Conservation (phyloP, 768 basidiomycete genomes). For the Lactarius akahatsu region DNA sequence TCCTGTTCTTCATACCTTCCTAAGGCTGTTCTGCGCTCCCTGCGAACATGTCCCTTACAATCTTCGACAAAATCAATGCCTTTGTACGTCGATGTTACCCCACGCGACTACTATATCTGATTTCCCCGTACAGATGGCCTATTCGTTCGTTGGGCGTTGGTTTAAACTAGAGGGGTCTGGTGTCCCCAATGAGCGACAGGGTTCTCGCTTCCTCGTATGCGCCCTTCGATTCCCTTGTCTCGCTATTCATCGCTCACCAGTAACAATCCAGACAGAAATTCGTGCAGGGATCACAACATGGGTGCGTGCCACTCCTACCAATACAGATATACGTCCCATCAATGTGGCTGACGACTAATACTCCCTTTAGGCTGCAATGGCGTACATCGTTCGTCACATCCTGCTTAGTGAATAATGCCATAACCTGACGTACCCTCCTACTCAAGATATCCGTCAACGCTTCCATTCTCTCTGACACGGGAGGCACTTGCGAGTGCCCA, state of each 20-base stretch:
- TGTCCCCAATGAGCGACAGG: constrained; percentile 35
- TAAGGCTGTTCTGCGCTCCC: background rate
- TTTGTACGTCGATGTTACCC: constrained; percentile 11
- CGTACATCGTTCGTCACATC: constrained; percentile 59
- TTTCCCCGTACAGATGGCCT: constrained; percentile 32
- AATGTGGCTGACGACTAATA: constrained; percentile 18
- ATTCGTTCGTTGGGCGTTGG: constrained; percentile 37
- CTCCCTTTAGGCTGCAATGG: constrained; percentile 64
- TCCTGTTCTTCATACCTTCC: background rate
- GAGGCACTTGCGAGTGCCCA: constrained; percentile 79
- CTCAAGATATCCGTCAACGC: constrained; percentile 82
- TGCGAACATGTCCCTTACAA: background rate
- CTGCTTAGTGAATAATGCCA: constrained; percentile 7
- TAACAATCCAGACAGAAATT: constrained; percentile 58
- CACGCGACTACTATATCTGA: too few species aligned
- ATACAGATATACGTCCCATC: constrained; percentile 6
- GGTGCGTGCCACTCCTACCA: constrained; percentile 43
- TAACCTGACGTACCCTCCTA: background rate
- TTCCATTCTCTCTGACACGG: constrained; percentile 69
- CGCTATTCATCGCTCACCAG: background rate
- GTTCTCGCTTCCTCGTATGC: constrained; percentile 38
- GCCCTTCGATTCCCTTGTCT: background rate
- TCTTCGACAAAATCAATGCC: constrained; percentile 23
- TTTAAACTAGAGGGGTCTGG: constrained; percentile 40
- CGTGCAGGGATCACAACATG: constrained; percentile 81